Evolutionary conservation across 106 monocot genomes (phyloP).

Genomic region (Dendrobium chrysotoxum): DNA sequence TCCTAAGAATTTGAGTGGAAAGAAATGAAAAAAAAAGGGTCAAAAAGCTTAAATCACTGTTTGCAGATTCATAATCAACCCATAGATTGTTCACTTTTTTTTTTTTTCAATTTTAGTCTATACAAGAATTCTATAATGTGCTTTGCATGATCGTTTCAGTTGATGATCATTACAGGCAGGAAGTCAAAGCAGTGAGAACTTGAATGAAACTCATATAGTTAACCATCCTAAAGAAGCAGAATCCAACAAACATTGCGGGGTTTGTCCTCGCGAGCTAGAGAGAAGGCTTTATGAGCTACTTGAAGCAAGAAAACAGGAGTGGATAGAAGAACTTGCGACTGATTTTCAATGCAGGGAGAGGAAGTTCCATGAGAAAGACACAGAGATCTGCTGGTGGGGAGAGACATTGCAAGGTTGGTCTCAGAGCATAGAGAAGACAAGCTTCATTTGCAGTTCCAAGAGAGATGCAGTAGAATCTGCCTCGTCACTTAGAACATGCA

Average conservation of each 20-base stretch:
- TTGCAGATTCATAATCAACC: no score
- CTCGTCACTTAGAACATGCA: no score
- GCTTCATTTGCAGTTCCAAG: not conserved
- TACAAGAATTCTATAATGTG: no score
- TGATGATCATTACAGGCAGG: constrained; percentile 12
- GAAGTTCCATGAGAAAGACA: constrained; percentile 54
- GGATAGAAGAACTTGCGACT: constrained; percentile 59
- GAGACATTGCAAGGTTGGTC: constrained; percentile 45
- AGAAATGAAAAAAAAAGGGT: no score
- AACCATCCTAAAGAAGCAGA: constrained; percentile 1
- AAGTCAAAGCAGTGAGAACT: constrained; percentile 22
- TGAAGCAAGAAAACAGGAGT: constrained; percentile 49
- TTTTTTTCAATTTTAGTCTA: no score
- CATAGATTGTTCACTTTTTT: no score
- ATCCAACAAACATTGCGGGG: constrained; percentile 22
- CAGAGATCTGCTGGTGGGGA: constrained; percentile 59
- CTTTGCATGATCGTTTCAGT: no score
- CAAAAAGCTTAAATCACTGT: no score
- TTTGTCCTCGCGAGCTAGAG: constrained; percentile 61
- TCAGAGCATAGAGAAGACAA: constrained; percentile 23
- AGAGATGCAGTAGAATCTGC: no score
- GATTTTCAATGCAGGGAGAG: constrained; percentile 32
- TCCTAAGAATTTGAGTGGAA: no score
- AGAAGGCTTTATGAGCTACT: constrained; percentile 62
- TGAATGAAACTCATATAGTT: not conserved